phyloP scores from a whole-genome alignment of 352 stramenopile species.

The Phytophthora fragariae region DNA sequence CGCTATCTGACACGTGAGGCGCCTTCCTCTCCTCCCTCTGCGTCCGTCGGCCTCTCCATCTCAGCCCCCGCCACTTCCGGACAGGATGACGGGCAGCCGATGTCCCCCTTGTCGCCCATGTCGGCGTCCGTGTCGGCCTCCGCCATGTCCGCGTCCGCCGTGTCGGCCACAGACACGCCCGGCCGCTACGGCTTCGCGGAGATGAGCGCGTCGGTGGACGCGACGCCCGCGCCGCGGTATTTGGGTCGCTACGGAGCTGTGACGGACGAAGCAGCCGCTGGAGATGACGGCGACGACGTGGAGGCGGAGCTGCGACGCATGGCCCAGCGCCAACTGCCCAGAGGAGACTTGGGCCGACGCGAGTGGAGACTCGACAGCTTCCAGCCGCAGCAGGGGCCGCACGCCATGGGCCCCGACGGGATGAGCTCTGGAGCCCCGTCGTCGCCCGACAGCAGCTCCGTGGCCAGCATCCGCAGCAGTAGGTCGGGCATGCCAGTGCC shows the following conservation, averaged over 20 bases:
- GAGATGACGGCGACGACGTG: conserved; percentile 67
- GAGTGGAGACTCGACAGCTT: conserved; percentile 83
- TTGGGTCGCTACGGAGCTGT: conserved; percentile 56
- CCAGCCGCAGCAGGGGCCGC: conserved; percentile 31
- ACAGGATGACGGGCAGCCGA: conserved; percentile 13
- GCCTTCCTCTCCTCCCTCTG: conserved; percentile 23
- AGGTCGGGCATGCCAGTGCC: conserved; percentile 17
- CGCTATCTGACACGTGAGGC: conserved; percentile 56
- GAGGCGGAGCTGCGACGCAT: conserved; percentile 82
- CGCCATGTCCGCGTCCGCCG: conserved; percentile 79
- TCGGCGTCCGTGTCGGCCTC: conserved; percentile 68
- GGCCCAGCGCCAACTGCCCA: conserved; percentile 77
- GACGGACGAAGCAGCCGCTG: conserved; percentile 9
- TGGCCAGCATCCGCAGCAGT: conserved; percentile 41
- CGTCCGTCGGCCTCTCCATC: conserved; percentile 17
- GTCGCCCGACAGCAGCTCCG: conserved; percentile 52
- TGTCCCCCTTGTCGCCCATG: conserved; percentile 56
- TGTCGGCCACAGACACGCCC: conserved; percentile 81
- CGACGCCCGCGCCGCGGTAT: conserved; percentile 80
- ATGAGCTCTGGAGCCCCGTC: conserved; percentile 47
- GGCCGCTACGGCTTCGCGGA: conserved; percentile 72
- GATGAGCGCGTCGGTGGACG: conserved; percentile 85
- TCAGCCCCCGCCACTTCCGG: conserved; percentile 2
- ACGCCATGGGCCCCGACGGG: conserved; percentile 15
- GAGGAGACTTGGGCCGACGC: conserved; percentile 76